Evolutionary conservation across 2,329 filamentous ascomycete species (phyloP), one percentile per base, ranked within the genome.

Genomic region (Aspergillus alliaceus): DNA sequence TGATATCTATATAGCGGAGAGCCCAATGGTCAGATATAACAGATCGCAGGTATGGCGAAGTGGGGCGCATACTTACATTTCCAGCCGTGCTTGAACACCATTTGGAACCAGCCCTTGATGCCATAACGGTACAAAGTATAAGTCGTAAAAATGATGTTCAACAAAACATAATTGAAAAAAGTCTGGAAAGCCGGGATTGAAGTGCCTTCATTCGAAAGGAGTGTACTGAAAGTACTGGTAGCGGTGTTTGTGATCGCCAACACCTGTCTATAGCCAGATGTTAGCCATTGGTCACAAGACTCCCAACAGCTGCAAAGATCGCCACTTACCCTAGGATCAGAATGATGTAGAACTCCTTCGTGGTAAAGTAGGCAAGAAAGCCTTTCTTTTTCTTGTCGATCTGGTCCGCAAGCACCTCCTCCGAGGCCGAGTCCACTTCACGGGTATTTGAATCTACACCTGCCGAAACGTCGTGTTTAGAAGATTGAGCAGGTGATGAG

Each of bases 161-260:
- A 84, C 50, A 97, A 78, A 42, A 92, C 83, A 77, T 99, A 99
- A 78, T 95, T 96, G 83, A 97, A 96, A 68, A 98, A 85, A 29
- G 90, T 91, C 79, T 99, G 95, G 80, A 98, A 96, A 54, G 95
- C 91, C 7, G 95, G 95, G 65, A 98, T 96, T 59, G 85, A 91
- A 64, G 89, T 93, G 50, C 86, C 84, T 61, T 84, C 76, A 5
- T 77, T 75, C 56, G 82, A 82, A 29, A 99, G 86, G 54, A 97
- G 85, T 25, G 84, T 85, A 35, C 89, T 90, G 71, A 98, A 91
- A 48, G 95, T 98, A 80, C 96, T 96, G 51, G 93, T 97, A 29
- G 86, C 87, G 1, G 93, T 97, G 76, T 96, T 95, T 79, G 91
- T 93, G 58, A 99, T 85, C 4, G 93, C 87, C 44, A 96, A 86